Base-by-base conservation (phyloP, 2,329 filamentous ascomycete genomes). In the Chalaropsis ovoidea region DNA sequence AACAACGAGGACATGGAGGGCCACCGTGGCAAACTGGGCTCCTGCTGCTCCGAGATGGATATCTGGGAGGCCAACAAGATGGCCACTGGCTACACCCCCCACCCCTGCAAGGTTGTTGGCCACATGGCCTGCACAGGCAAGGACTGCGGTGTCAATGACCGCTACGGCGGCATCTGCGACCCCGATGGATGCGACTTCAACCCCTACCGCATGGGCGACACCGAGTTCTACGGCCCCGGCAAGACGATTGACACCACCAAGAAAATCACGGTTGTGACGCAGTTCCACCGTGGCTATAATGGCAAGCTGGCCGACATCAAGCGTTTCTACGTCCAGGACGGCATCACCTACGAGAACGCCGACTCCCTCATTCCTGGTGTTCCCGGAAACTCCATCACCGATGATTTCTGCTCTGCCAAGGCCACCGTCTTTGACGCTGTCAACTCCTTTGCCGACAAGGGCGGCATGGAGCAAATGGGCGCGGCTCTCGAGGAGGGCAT, bases 181-280 rank as follows among this genome's bases (percentile, higher is more conserved):
- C 81, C 81, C 67, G 81, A 84, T 69, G 85, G 85, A 24, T 87
- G 85, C 70, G 84, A 86, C 72, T 86, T 82, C 77, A 86, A 86
- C 78, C 75, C 80, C 31, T 87, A 81, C 80, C 83, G 84, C 70
- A 78, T 83, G 76, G 84, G 83, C 56, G 80, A 82, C 73, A 76
- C 75, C 42, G 75, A 76, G 72, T 87, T 86, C 77, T 87, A 82
- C 74, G 85, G 84, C 45, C 75, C 78, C 0, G 81, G 79, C 68
- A 77, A 76, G 72, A 83, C 76, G 17, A 77, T 87, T 68, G 80
- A 86, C 72, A 85, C 82, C 62, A 79, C 72, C 63, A 77, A 77
- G 69, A 79, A 80, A 67, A 77, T 86, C 71, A 87, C 76, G 6
- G 82, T 87, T 5, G 80, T 86, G 60, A 86, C 84, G 10, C 83